Conservation (phyloP, 2,329 filamentous ascomycete species). For the Hypoxylon sp. region DNA sequence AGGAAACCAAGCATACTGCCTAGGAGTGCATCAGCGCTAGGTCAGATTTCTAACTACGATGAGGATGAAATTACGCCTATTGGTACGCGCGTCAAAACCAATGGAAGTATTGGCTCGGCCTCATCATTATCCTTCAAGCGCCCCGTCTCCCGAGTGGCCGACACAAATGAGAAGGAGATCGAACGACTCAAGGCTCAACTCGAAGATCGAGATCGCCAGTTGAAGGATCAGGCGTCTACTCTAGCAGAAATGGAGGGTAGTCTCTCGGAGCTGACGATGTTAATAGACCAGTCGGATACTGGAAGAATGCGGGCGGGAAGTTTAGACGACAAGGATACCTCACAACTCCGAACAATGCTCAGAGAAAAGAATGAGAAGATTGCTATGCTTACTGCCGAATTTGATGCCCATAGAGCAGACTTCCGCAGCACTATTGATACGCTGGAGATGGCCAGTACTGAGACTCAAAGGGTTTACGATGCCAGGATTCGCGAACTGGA, state of each 20-base stretch:
- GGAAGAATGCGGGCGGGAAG: slow-evolving; percentile 62
- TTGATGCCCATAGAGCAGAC: slow-evolving; percentile 93
- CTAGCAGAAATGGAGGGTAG: slow-evolving; percentile 86
- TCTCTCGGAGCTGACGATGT: slow-evolving; percentile 65
- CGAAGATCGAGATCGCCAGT: slow-evolving; percentile 85
- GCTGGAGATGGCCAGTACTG: slow-evolving; percentile 92
- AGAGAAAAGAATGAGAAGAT: slow-evolving; percentile 98
- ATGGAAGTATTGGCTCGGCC: slow-evolving; percentile 68
- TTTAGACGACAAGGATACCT: slow-evolving; percentile 78
- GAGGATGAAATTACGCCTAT: slow-evolving; percentile 73
- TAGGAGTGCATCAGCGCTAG: slow-evolving; percentile 73
- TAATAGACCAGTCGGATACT: slow-evolving; percentile 74
- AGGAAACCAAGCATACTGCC: slow-evolving; percentile 68
- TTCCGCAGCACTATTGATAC: slow-evolving; percentile 98
- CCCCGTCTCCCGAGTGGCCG: slow-evolving; percentile 65
- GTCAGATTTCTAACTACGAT: slow-evolving; percentile 62
- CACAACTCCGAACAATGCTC: slow-evolving; percentile 84
- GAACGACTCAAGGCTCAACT: slow-evolving; percentile 80
- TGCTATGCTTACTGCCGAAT: slow-evolving; percentile 90
- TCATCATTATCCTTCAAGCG: slow-evolving; percentile 70
- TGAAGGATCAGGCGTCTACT: slow-evolving; percentile 88
- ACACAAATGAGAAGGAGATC: slow-evolving; percentile 77
- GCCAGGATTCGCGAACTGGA: slow-evolving; percentile 89
- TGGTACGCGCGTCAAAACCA: slow-evolving; percentile 67
- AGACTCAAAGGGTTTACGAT: slow-evolving; percentile 97